phyloP scores from a whole-genome alignment of 768 basidiomycete species.

The Termitomyces sp. region DNA sequence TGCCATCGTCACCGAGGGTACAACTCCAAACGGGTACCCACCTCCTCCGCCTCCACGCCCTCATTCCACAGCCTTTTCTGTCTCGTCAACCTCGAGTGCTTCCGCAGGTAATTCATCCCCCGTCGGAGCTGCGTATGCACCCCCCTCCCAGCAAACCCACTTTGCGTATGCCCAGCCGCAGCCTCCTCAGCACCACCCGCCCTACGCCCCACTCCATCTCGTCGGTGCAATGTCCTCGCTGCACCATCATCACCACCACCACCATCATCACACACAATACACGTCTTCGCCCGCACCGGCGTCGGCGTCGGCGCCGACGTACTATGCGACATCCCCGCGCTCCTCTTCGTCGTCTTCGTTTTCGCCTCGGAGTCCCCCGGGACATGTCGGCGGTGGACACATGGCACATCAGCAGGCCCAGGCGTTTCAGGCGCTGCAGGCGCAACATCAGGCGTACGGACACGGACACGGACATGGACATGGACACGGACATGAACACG shows the following conservation, averaged over 20 bases:
- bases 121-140: not conserved
- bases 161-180: not conserved
- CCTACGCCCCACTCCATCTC: not conserved
- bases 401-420: constrained; percentile 16
- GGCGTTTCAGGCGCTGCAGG: constrained; percentile 3
- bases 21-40: too few relatives aligned
- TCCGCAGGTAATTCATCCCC: constrained; percentile 10
- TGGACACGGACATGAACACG: too few relatives aligned
- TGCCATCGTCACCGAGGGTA: too few relatives aligned
- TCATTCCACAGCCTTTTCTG: constrained; percentile 26
- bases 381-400: not conserved
- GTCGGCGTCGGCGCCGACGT: not conserved
- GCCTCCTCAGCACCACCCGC: not conserved
- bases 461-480: too few relatives aligned
- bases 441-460: too few relatives aligned
- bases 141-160: constrained; percentile 1
- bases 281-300: not conserved
- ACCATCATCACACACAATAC: not conserved
- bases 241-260: not conserved
- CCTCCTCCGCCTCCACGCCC: constrained; percentile 23
- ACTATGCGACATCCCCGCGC: not conserved
- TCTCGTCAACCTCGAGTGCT: constrained; percentile 22
- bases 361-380: constrained; percentile 8
- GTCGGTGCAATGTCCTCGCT: not conserved
- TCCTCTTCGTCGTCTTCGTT: constrained; percentile 12